These are phyloP conservation scores for Colletotrichum scovillei DNA, from an alignment of 2,329 filamentous ascomycete species.

Conservation along the genomic window DNA sequence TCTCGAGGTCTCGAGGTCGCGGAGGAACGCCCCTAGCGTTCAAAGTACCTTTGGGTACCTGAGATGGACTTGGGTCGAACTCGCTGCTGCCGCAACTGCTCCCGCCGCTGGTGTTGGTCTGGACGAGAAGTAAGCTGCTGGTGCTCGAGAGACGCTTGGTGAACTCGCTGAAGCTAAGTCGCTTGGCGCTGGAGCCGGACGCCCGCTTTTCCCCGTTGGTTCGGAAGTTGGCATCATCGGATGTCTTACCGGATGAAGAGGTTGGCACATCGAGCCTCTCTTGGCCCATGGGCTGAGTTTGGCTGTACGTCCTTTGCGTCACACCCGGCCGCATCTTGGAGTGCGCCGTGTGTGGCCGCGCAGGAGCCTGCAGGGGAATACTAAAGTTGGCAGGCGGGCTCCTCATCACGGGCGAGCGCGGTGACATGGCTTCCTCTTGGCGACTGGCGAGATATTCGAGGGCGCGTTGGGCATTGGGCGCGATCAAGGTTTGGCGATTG, in stretches of 20 bases:
- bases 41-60: conserved; percentile 45
- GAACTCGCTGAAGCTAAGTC: conserved; percentile 71
- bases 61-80: conserved; percentile 51
- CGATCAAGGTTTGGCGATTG: conserved; percentile 50
- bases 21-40: conserved; percentile 45
- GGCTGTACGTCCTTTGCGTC: conserved; percentile 59
- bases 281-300: conserved; percentile 54
- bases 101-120: conserved; percentile 63
- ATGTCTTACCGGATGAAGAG: conserved; percentile 41
- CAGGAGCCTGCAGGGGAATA: conserved; percentile 37
- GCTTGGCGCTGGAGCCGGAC: conserved; percentile 66
- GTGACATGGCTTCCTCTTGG: conserved; percentile 46
- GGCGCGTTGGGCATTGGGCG: conserved; percentile 60
- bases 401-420: conserved; percentile 48
- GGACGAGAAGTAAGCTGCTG: conserved; percentile 68
- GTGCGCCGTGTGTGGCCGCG: conserved; percentile 66
- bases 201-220: conserved; percentile 58
- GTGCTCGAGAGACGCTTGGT: conserved; percentile 70
- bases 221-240: conserved; percentile 48
- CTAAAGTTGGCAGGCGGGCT: conserved; percentile 34
- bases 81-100: conserved; percentile 63
- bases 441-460: conserved; percentile 62
- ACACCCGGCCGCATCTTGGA: conserved; percentile 57
- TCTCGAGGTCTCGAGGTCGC: conserved; percentile 47
- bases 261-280: conserved; percentile 38